Evolutionary conservation across 2,329 filamentous ascomycete species (phyloP).

Genomic region (Stemphylium beticola): DNA sequence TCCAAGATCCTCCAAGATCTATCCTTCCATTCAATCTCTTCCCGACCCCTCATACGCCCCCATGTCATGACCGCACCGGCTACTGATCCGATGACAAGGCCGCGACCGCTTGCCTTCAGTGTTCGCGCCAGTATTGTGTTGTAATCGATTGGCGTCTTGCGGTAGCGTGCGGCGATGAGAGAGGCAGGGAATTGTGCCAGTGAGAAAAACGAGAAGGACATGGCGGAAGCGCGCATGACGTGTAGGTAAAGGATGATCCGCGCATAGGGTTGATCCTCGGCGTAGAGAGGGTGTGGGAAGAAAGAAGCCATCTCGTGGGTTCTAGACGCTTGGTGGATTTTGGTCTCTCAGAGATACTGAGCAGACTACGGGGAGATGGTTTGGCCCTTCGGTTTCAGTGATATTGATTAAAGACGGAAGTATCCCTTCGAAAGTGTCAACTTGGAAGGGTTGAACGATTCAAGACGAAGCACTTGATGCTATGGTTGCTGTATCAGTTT

Average conservation of each 20-base stretch:
- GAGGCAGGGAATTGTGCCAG: slow-evolving; percentile 46
- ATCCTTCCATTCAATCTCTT: slow-evolving; percentile 69
- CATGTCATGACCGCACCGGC: slow-evolving; percentile 54
- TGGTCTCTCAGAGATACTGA: neutral
- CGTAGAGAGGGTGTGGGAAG: slow-evolving; percentile 62
- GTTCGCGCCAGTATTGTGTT: slow-evolving; percentile 39
- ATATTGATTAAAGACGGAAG: neutral
- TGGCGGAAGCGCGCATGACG: slow-evolving; percentile 63
- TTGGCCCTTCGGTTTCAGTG: neutral
- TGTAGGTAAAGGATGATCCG: slow-evolving; percentile 65
- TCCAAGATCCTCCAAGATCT: slow-evolving; percentile 67
- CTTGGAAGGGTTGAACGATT: neutral
- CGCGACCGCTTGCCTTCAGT: slow-evolving; percentile 56
- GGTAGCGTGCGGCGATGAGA: slow-evolving; percentile 32
- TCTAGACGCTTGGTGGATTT: neutral
- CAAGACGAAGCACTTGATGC: neutral
- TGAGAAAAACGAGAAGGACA: slow-evolving; percentile 59
- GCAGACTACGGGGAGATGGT: neutral
- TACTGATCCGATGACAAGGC: slow-evolving; percentile 54
- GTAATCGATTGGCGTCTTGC: slow-evolving; percentile 33
- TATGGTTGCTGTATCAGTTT: neutral
- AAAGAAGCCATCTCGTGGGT: slow-evolving; percentile 59
- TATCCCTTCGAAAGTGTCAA: neutral
- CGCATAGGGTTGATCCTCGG: slow-evolving; percentile 67
- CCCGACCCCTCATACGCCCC: slow-evolving; percentile 61